Conservation (phyloP, 768 basidiomycete species). For the Boletus rubescentipes region DNA sequence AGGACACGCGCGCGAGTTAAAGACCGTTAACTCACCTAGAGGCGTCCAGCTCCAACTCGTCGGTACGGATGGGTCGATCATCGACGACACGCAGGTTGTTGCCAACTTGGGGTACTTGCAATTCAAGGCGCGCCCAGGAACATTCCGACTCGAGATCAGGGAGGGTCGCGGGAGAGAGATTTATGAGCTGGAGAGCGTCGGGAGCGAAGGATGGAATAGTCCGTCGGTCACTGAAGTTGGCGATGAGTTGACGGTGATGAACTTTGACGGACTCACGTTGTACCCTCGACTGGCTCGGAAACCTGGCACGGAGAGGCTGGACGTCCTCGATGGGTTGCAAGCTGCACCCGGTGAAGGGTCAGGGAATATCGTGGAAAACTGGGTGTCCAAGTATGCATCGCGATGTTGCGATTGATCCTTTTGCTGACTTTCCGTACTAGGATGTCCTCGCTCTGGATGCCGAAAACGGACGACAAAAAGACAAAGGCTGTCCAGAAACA, state of each 20-base stretch:
- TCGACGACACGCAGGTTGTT: conserved; percentile 90
- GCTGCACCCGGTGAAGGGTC: conserved; percentile 30
- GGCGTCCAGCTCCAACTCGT: conserved; percentile 89
- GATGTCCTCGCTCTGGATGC: conserved; percentile 45
- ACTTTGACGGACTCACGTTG: conserved; percentile 87
- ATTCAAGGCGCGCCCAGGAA: conserved; percentile 90
- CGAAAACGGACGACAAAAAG: conserved; percentile 23
- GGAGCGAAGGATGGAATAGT: conserved; percentile 88
- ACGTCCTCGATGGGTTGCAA: conserved; percentile 64
- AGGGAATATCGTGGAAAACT: conserved; percentile 44
- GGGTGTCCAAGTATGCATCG: conserved; percentile 50
- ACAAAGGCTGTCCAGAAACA: conserved; percentile 26
- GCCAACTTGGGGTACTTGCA: conserved; percentile 96
- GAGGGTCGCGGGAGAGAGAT: conserved; percentile 79
- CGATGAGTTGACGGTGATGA: conserved; percentile 75
- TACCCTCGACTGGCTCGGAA: conserved; percentile 74
- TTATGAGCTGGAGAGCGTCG: conserved; percentile 80
- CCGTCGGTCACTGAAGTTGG: conserved; percentile 66
- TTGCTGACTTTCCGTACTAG: conserved; percentile 26
- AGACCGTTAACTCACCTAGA: conserved; percentile 69
- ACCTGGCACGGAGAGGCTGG: conserved; percentile 76
- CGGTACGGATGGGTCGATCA: conserved; percentile 35
- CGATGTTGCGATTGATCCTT: not conserved
- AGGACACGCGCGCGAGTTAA: conserved; percentile 84
- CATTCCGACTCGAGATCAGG: conserved; percentile 80